Percentiles rank a stretch among this genome's conserved stretches.
These are phyloP conservation scores for Gardenia jasminoides DNA, from an alignment of 257 asterid genomes.

Conservation along the genomic window DNA sequence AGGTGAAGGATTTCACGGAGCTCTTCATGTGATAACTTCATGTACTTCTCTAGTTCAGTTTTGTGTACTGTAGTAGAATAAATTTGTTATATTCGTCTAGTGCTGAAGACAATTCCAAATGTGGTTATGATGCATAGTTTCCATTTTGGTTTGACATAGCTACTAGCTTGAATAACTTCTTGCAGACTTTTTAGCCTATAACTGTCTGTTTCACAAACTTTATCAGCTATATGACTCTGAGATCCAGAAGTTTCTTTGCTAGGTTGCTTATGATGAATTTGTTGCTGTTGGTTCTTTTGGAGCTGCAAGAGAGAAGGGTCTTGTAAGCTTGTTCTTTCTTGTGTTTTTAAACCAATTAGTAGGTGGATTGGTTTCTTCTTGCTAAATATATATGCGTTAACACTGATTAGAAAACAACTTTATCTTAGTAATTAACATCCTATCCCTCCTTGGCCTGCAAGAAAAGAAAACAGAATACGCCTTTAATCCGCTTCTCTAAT, in stretches of 20 bases:
- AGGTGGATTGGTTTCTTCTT: background rate
- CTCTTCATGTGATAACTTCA: background rate
- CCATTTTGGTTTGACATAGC: background rate
- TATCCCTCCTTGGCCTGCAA: background rate
- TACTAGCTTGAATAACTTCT: background rate
- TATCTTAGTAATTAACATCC: background rate
- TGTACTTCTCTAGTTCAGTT: background rate
- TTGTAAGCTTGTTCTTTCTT: slow-evolving; percentile 54
- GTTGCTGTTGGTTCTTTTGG: slow-evolving; percentile 86
- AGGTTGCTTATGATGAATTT: slow-evolving; percentile 93
- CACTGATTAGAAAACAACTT: background rate
- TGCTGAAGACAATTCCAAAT: background rate
- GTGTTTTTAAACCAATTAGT: background rate
- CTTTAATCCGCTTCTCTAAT: background rate
- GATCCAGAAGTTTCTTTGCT: slow-evolving; percentile 6
- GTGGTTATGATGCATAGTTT: background rate
- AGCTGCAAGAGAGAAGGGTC: slow-evolving; percentile 97
- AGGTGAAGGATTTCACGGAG: background rate
- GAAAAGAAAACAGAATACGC: no score
- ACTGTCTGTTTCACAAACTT: background rate
- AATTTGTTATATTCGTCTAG: background rate
- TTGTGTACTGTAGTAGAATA: background rate
- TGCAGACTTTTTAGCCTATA: background rate
- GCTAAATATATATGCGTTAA: background rate
- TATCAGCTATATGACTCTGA: slow-evolving; percentile 21